Base-by-base conservation (phyloP, 148 eudicot species). In the Tetragonia tetragonoides region DNA sequence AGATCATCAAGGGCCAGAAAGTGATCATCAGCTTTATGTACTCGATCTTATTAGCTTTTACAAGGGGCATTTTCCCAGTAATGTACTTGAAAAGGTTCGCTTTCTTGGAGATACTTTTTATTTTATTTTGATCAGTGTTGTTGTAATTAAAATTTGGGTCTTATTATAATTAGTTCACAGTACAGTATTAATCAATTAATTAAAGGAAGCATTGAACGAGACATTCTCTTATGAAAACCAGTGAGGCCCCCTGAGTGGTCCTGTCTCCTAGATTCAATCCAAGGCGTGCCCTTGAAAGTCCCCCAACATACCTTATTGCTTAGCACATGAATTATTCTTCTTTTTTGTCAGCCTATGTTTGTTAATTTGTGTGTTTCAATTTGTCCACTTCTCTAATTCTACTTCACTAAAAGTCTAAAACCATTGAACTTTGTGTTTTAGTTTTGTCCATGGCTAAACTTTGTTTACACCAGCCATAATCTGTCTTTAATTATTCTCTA, bases 251-350 rank as follows among this genome's bases (percentile, higher is more conserved):
- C 9, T 89, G 77, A 83, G 89, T 82, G 89, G 86, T 78, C 78
- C 77, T 91, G 98, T 93, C 96, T 90, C 92, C 96, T 89, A 79
- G 87, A 83, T 89, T 84, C 94, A 93, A 86, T 82, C 89, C 91
- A 90, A 90, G 75, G 98, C 98, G 98, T 93, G 98, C 94, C 83
- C 91, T 91, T 85, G 94, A 85, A 81, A 88, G 38, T 83, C 87
- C 66, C 89, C 84, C 87, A 77, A 28, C 37, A 17, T 21, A 28
- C 75, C 46, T 74, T 77, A 87, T 7, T 90, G 97, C 87, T 84
- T 79, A 82, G 86, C 97, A 92, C 93, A 87, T 92, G 93, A 59
- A 82, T 88, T 87, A 87, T 85, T 86, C 88, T 89, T 83, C 91
- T 80, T 85, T 83, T 85, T 85, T 85, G 88, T 80, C 87, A 82